A percentile compares a stretch with the other conserved stretches of the same genome.
phyloP scores from a whole-genome alignment of 257 asterid genomes.

The Leptodermis oblonga region DNA sequence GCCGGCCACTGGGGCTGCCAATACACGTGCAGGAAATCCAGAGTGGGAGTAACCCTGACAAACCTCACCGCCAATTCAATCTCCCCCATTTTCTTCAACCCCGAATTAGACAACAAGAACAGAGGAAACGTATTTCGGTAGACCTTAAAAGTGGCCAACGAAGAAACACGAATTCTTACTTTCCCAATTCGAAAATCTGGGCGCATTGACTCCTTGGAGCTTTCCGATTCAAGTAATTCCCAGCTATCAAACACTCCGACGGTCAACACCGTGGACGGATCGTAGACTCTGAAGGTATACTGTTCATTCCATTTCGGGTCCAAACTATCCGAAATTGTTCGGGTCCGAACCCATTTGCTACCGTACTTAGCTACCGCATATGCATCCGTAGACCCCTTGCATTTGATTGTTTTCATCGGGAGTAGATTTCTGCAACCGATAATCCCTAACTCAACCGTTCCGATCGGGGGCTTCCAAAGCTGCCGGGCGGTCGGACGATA shows the following conservation, averaged over 20 bases:
- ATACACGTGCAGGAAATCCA: conserved; percentile 68
- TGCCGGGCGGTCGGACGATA: conserved; percentile 86
- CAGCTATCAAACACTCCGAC: conserved; percentile 76
- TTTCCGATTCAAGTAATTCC: conserved; percentile 47
- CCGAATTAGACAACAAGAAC: conserved; percentile 49
- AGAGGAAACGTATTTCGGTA: conserved; percentile 53
- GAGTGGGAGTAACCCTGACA: conserved; percentile 53
- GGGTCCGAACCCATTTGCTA: conserved; percentile 79
- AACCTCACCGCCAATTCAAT: conserved; percentile 69
- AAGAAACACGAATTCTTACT: conserved; percentile 73
- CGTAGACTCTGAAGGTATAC: conserved; percentile 84
- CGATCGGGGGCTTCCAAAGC: conserved; percentile 75
- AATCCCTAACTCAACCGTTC: conserved; percentile 63
- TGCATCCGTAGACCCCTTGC: conserved; percentile 78
- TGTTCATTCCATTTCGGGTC: conserved; percentile 92
- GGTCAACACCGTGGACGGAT: conserved; percentile 77
- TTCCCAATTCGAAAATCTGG: conserved; percentile 74
- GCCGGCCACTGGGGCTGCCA: conserved; percentile 63
- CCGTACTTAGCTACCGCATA: conserved; percentile 84
- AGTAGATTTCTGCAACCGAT: conserved; percentile 71
- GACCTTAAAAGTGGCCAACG: conserved; percentile 53
- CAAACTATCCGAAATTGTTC: conserved; percentile 62
- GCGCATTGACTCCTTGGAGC: conserved; percentile 32
- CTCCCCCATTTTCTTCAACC: conserved; percentile 86
- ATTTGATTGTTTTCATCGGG: conserved; percentile 62